Base-by-base conservation (phyloP, 2,329 filamentous ascomycete genomes). In the Cryphonectria parasitica region DNA sequence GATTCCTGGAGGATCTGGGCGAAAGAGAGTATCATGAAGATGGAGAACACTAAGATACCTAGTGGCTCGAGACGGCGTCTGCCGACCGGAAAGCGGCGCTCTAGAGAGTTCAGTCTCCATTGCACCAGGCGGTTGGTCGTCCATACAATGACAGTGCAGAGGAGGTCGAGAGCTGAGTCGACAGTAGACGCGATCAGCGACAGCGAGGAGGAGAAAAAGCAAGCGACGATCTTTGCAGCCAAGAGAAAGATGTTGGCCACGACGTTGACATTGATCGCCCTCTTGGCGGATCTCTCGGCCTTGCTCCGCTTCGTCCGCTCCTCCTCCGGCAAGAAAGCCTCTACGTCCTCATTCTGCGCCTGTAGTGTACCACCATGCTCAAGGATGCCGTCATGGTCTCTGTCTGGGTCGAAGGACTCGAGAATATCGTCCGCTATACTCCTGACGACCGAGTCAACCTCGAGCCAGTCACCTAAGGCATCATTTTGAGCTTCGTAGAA, bases 1-100 rank as follows among this genome's bases (percentile, higher is more conserved):
- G 87, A 89, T 75, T 90, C 87, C 75, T 90, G 81, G 10, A 89
- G 78, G 61, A 91, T 88, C 74, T 90, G 88, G 10, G 86, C 77
- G 74, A 90, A 90, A 2, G 87, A 89, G 3, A 89, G 85, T 64
- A 90, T 83, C 88, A 90, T 90, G 73, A 88, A 86, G 73, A 90
- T 86, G 36, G 85, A 87, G 78, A 90, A 90, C 64, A 90, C 87
- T 13, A 90, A 81, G 62, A 90, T 89, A 1, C 88, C 88, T 10
- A 90, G 80, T 0, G 88, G 88, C 73, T 90, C 88, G 10, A 90
- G 82, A 11, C 88, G 83, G 63, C 83, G 81, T 36, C 85, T 81
- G 5, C 86, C 86, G 31, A 90, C 87, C 0, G 88, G 88, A 75
- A 90, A 90, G 45, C 83, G 83, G 72, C 84, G 83, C 66, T 82